phyloP scores from a whole-genome alignment of 345 rosid species.

The Populus tremula region DNA sequence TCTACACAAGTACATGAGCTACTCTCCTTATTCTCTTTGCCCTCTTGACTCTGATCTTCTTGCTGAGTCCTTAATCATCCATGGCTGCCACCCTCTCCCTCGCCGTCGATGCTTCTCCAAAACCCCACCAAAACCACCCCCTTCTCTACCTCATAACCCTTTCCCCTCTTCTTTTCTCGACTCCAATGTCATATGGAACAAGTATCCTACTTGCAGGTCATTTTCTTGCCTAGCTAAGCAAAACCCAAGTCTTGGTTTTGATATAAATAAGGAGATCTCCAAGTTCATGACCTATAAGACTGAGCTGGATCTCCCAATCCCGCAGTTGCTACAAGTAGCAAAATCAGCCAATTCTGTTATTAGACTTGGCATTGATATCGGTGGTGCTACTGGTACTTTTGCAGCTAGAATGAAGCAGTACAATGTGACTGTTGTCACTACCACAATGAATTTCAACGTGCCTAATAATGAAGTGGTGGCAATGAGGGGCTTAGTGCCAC shows the following conservation, averaged over 20 bases:
- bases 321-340: slow-evolving; percentile 72
- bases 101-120: slow-evolving; percentile 97
- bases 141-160: slow-evolving; percentile 44
- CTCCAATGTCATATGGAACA: slow-evolving; percentile 63
- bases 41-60: slow-evolving; percentile 73
- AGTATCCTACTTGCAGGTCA: slow-evolving; percentile 60
- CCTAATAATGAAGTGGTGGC: slow-evolving; percentile 94
- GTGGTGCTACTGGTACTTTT: slow-evolving; percentile 86
- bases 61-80: slow-evolving; percentile 81
- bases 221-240: slow-evolving; percentile 63
- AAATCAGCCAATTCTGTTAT: slow-evolving; percentile 52
- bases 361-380: slow-evolving; percentile 79
- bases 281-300: slow-evolving; percentile 51
- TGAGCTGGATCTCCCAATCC: slow-evolving; percentile 85
- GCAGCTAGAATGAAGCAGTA: slow-evolving; percentile 76
- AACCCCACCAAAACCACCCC: slow-evolving; percentile 55
- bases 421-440: slow-evolving; percentile 71
- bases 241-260: slow-evolving; percentile 58
- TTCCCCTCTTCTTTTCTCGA: slow-evolving; percentile 64
- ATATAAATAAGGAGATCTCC: slow-evolving; percentile 46
- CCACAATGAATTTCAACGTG: slow-evolving; percentile 84
- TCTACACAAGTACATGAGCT: slow-evolving; percentile 78
- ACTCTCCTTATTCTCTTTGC: slow-evolving; percentile 77
- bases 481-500: slow-evolving; percentile 75
- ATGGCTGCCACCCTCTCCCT: slow-evolving; percentile 94